phyloP scores from a whole-genome alignment of 2,329 filamentous ascomycete genomes.

The Ambrosiella beaveri region DNA sequence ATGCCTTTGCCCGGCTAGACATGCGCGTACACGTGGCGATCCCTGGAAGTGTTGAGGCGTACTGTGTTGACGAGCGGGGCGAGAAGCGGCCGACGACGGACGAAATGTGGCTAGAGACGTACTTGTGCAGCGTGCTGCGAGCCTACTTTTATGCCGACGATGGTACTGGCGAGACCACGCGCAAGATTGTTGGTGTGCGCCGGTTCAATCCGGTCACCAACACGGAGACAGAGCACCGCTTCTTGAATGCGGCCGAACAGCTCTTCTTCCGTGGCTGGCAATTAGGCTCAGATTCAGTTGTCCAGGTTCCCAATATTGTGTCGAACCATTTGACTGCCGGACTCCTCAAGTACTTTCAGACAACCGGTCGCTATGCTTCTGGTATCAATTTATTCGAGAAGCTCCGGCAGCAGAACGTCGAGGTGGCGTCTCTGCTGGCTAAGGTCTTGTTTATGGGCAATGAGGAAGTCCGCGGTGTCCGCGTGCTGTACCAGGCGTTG shows the following conservation, averaged over 20 bases:
- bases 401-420: conserved; percentile 71
- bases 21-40: conserved; percentile 98
- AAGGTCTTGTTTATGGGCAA: conserved; percentile 88
- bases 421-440: conserved; percentile 82
- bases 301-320: conserved; percentile 92
- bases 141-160: conserved; percentile 96
- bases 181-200: conserved; percentile 92
- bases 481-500: conserved; percentile 71
- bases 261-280: conserved; percentile 94
- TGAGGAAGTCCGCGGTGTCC: conserved; percentile 90
- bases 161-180: conserved; percentile 82
- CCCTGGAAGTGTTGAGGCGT: conserved; percentile 88
- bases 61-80: conserved; percentile 91
- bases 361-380: conserved; percentile 82
- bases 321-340: conserved; percentile 93
- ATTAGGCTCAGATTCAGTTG: conserved; percentile 86
- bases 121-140: conserved; percentile 82
- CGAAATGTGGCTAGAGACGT: conserved; percentile 91
- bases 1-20: conserved; percentile 93
- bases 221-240: conserved; percentile 95
- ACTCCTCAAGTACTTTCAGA: conserved; percentile 84
- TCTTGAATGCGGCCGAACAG: conserved; percentile 82
- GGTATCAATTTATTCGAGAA: conserved; percentile 98
- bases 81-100: conserved; percentile 89
- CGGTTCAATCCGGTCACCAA: conserved; percentile 95